Evolutionary conservation across 441 rosid species (phyloP).

Genomic region (Euphorbia schlechtendalii): DNA sequence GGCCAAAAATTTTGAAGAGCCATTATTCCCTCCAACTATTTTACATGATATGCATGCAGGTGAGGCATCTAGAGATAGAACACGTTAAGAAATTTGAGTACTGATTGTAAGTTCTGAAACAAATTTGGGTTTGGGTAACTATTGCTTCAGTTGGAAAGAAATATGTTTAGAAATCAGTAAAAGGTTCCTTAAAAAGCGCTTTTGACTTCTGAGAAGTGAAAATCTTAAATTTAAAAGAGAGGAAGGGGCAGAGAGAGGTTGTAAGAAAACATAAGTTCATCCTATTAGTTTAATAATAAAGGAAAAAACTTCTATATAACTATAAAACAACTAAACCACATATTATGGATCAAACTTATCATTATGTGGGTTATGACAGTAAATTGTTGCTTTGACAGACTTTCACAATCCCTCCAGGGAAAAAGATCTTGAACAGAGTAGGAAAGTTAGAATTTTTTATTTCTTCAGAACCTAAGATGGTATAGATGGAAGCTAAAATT

Average conservation of each 20-base stretch:
- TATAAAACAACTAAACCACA: no score
- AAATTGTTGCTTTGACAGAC: conserved; percentile 47
- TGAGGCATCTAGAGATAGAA: conserved; percentile 76
- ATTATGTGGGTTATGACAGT: no score
- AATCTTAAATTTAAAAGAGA: no score
- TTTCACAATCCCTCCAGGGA: conserved; percentile 80
- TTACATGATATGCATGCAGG: conserved; percentile 40
- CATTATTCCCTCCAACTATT: no score
- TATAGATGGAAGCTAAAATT: conserved; percentile 26
- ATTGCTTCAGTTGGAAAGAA: conserved; percentile 10
- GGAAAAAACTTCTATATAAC: no score
- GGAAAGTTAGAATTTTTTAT: conserved; percentile 69
- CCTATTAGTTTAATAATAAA: neutral
- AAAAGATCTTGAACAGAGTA: conserved; percentile 78
- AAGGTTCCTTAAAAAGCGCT: neutral
- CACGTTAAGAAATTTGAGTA: conserved; percentile 82
- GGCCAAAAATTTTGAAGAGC: no score
- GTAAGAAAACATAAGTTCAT: neutral
- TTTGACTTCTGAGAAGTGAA: neutral
- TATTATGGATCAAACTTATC: no score
- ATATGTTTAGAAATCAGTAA: neutral
- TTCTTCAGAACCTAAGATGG: conserved; percentile 74
- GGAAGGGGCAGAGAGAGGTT: neutral
- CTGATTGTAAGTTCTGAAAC: conserved; percentile 71
- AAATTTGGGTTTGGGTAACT: conserved; percentile 6